Percentiles rank a stretch among this genome's conserved stretches.
Evolutionary conservation across 768 basidiomycete species (phyloP).

Genomic region (Termitomyces titanicus): DNA sequence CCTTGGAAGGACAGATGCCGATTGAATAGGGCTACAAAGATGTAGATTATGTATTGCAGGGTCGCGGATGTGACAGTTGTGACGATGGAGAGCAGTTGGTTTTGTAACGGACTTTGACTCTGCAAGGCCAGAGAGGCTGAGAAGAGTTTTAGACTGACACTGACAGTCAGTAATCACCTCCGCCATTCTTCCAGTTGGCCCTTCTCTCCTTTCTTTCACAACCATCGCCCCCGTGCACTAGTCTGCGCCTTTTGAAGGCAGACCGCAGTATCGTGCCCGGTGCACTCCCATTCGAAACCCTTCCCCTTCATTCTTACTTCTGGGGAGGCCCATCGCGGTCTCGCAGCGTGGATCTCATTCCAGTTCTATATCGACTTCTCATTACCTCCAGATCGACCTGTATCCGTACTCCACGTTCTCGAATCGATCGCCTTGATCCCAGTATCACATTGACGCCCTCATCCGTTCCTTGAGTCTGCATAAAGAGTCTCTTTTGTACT

Average conservation of each 20-base stretch:
- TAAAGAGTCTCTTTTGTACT: constrained; percentile 8
- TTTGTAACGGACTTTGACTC: constrained; percentile 15
- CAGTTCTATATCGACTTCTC: constrained; percentile 11
- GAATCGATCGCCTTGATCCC: constrained; percentile 22
- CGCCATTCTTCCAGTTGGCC: constrained; percentile 1
- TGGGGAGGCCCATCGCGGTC: constrained; percentile 5
- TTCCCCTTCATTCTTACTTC: constrained; percentile 11
- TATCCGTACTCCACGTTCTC: constrained; percentile 16
- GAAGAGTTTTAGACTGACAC: constrained; percentile 12
- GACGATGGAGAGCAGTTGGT: constrained; percentile 12
- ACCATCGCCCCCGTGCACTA: background rate
- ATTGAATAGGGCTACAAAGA: constrained; percentile 5
- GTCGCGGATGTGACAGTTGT: constrained; percentile 19
- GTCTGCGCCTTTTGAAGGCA: constrained; percentile 1
- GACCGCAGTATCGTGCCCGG: constrained; percentile 1
- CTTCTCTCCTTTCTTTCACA: background rate
- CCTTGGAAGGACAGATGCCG: constrained; percentile 7
- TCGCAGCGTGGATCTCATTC: constrained; percentile 13
- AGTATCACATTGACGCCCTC: constrained; percentile 13
- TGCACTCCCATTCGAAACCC: constrained; percentile 1
- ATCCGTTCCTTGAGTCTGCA: constrained; percentile 7
- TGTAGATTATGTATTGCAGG: constrained; percentile 1
- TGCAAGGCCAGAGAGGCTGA: constrained; percentile 1
- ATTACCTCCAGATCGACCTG: constrained; percentile 14
- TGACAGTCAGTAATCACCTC: background rate